Percentiles rank a stretch among this genome's conserved stretches.
Evolutionary conservation across 1,284 basidiomycete genomes (phyloP).

Genomic region (Leccinum olivaceoglutinosum): DNA sequence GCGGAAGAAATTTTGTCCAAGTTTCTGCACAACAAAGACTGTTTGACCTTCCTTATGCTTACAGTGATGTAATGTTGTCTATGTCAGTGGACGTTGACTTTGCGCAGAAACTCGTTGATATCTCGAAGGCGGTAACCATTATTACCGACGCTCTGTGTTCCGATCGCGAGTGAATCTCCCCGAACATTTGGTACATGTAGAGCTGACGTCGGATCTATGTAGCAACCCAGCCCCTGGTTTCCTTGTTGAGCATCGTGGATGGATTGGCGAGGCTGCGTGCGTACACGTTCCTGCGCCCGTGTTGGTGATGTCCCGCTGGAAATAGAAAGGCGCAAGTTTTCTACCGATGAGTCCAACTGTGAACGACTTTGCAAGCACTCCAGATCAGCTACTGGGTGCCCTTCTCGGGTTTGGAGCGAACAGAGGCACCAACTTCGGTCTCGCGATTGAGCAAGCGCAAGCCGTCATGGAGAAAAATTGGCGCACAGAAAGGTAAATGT

Average conservation of each 20-base stretch:
- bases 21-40: slow-evolving; percentile 15
- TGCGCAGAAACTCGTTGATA: slow-evolving; percentile 11
- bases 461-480: no score
- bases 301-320: no score
- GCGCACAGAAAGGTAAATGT: no score
- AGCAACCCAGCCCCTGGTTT: slow-evolving; percentile 19
- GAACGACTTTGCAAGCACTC: no score
- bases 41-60: not conserved
- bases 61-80: not conserved
- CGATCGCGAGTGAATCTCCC: slow-evolving; percentile 10
- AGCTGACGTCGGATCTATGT: not conserved
- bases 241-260: slow-evolving; percentile 20
- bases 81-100: slow-evolving; percentile 14
- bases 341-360: no score
- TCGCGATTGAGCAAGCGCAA: no score
- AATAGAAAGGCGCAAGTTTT: no score
- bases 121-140: slow-evolving; percentile 13
- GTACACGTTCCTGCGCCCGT: not conserved
- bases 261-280: slow-evolving; percentile 16
- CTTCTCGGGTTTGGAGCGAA: no score
- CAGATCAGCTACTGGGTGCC: no score
- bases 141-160: slow-evolving; percentile 15
- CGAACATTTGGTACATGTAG: not conserved
- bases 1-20: slow-evolving; percentile 9
- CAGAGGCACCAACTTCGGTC: no score